Base-by-base conservation (phyloP, 1,284 basidiomycete genomes). In the Coniferiporia sulphurascens region DNA sequence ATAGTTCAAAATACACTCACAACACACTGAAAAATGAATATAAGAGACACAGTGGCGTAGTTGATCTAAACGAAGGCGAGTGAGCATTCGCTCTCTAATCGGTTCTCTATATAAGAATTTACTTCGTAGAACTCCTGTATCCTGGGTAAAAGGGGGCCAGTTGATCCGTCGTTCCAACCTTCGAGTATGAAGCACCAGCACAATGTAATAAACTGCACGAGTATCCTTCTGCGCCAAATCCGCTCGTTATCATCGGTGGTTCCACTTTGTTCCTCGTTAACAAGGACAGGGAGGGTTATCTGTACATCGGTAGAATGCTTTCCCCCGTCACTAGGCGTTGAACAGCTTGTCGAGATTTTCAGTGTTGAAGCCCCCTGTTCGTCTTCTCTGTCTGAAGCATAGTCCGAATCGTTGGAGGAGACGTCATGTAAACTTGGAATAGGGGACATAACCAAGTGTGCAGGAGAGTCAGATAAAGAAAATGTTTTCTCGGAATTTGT, bases 161-260 rank as follows among this genome's bases (percentile, higher is more conserved):
- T 77, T 12, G 78, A 78, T 1, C 78, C 79, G 66, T 86, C 84
- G 65, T 83, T 85, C 83, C 83, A 86, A 7, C 85, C 84, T 5
- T 74, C 71, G 9, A 84, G 63, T 52, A 77, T 77, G 35, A 78
- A 71, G 66, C 65, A 69, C 77, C 64, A 74, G 78, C 17, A 79
- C 64, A 1, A 73, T 3, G 51, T 53, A n/a, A 48, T 6, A 22
- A 36, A 59, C 19, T 52, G 52, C 3, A 54, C 3, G 44, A 27
- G 45, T 49, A 17, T 46, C 32, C 21, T 56, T n/a, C 55, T 15
- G 19, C 32, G 8, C 51, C 12, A 52, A n/a, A 19, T n/a, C n/a
- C n/a, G n/a, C 34, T 36, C 7, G 15, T 52, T 36, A 35, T 13
- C 35, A 34, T 5, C 32, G n/a, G 32, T 1, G 17, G 19, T 2